Evolutionary conservation across 768 basidiomycete species (phyloP), one percentile per base, ranked within the genome.

Genomic region (Strobilomyces confusus): DNA sequence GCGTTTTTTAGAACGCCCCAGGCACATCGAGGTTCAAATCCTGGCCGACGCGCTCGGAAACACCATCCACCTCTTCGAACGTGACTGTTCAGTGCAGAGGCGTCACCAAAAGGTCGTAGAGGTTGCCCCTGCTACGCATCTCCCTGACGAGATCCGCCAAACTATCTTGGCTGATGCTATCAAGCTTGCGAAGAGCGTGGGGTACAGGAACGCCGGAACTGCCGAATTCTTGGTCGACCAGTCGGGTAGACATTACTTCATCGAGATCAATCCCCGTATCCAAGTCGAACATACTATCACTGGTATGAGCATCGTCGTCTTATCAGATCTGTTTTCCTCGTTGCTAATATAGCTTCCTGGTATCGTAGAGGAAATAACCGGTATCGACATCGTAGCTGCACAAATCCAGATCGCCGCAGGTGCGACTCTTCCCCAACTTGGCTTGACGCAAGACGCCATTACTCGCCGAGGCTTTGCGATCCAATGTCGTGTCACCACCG

Each of bases 371-470:
- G 95, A 98, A 69, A 99, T 99, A 65, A 98, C 97, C 56, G 97
- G 97, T 47, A 94, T 98, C 70, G 97, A 99, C 67, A 95, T 99
- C 58, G 94, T 98, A 37, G 97, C 97, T 50, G 97, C 97, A 19
- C 97, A 98, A 72, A 98, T 99, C 61, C 97, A 98, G 75, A 98
- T 99, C 63, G 95, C 95, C n/a, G 97, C 94, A 47, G 97, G 97
- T 49, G 97, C 95, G 7, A 90, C 94, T 42, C 83, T 98, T 41
- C 86, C 92, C 9, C 93, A 97, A 68, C 87, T 98, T 57, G 97
- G 97, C 51, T 78, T 99, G 47, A 92, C 90, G 4, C 97, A 98
- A 72, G 95, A 98, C 26, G 89, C 92, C 49, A 93, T 99, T 69
- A 87, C 86, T 56, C 93, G 92, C 73, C 89, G 97, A 54, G 97